Percentiles rank a stretch among this genome's conserved stretches.
Evolutionary conservation across 768 basidiomycete genomes (phyloP).

Genomic region (Leccinum uliginosum): DNA sequence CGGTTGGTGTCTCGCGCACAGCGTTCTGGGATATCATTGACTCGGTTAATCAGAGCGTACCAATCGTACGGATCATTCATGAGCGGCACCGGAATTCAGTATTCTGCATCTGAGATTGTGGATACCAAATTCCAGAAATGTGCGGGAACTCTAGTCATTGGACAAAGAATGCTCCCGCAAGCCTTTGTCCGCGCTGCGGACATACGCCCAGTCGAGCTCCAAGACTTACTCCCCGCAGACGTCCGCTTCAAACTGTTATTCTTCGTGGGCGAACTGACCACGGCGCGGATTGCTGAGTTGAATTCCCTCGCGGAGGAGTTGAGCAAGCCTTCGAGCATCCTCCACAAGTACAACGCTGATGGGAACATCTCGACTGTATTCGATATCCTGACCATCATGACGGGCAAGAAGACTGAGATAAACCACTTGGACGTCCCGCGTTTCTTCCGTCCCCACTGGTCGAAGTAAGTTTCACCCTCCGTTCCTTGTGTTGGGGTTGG

Average conservation of each 20-base stretch:
- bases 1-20: slow-evolving; percentile 14
- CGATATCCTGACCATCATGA: slow-evolving; percentile 24
- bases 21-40: background rate
- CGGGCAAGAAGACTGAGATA: slow-evolving; percentile 30
- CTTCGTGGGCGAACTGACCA: slow-evolving; percentile 30
- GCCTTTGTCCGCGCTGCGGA: slow-evolving; percentile 35
- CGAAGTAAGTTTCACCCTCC: slow-evolving; percentile 30
- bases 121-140: slow-evolving; percentile 26
- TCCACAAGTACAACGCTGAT: slow-evolving; percentile 26
- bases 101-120: slow-evolving; percentile 35
- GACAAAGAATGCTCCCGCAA: slow-evolving; percentile 37
- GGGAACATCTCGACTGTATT: slow-evolving; percentile 28
- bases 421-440: slow-evolving; percentile 34
- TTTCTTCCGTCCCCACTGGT: slow-evolving; percentile 38
- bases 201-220: slow-evolving; percentile 34
- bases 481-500: background rate
- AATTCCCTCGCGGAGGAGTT: slow-evolving; percentile 26
- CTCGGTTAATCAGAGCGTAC: slow-evolving; percentile 28
- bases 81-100: slow-evolving; percentile 38
- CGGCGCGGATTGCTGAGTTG: slow-evolving; percentile 20
- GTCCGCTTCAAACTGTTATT: slow-evolving; percentile 36
- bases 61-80: slow-evolving; percentile 36
- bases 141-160: slow-evolving; percentile 32
- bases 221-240: slow-evolving; percentile 38
- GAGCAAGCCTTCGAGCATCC: slow-evolving; percentile 20